These are phyloP conservation scores for Tephrocybe sp. DNA, from an alignment of 768 basidiomycete species.

Conservation along the genomic window DNA sequence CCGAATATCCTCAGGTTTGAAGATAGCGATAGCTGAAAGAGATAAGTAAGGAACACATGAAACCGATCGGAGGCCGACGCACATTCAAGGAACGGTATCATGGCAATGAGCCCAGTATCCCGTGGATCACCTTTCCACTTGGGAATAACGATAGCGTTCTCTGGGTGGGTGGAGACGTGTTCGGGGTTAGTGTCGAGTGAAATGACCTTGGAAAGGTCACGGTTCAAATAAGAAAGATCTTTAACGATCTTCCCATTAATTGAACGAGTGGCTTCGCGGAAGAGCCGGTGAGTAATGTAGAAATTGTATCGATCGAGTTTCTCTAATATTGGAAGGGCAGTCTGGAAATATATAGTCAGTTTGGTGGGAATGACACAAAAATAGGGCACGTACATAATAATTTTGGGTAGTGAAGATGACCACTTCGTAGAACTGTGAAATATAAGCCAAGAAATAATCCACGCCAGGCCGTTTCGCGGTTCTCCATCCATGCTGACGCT, in stretches of 20 bases:
- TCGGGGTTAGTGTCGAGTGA: conserved; percentile 82
- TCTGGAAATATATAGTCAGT: conserved; percentile 34
- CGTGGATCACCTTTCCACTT: conserved; percentile 81
- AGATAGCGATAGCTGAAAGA: conserved; percentile 82
- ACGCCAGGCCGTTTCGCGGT: conserved; percentile 97
- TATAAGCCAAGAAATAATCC: conserved; percentile 96
- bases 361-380: not conserved
- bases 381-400: conserved; percentile 65
- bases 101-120: conserved; percentile 74
- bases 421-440: conserved; percentile 97
- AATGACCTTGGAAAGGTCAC: conserved; percentile 88
- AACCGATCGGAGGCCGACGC: too few species aligned
- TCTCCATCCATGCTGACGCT: conserved; percentile 94
- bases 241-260: conserved; percentile 85
- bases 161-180: conserved; percentile 75
- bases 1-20: conserved; percentile 82
- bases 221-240: conserved; percentile 94
- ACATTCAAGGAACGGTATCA: conserved; percentile 98
- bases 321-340: conserved; percentile 83
- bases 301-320: conserved; percentile 93
- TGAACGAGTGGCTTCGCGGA: conserved; percentile 86
- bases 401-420: conserved; percentile 93
- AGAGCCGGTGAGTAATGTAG: conserved; percentile 87
- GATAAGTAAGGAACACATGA: too few species aligned
- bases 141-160: conserved; percentile 81